A percentile compares a stretch with the other conserved stretches of the same genome.
phyloP scores from a whole-genome alignment of 169 alveolate genomes.

The Plasmodium inui region DNA sequence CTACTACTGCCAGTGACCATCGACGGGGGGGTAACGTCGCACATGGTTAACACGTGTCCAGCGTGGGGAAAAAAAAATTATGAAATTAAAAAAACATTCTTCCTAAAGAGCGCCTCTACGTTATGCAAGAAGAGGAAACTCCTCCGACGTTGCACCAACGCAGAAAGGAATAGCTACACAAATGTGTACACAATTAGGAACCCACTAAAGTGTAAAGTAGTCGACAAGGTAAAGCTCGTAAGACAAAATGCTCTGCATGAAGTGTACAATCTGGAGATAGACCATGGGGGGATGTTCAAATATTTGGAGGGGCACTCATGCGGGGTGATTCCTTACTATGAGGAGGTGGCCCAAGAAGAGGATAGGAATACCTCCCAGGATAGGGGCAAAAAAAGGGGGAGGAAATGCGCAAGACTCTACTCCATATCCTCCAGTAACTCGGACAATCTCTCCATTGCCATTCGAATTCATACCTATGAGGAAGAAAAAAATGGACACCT shows the following conservation, averaged over 20 bases:
- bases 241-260: constrained; percentile 72
- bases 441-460: constrained; percentile 42
- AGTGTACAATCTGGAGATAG: constrained; percentile 79
- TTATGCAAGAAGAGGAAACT: constrained; percentile 9
- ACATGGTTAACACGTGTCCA: not conserved
- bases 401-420: constrained; percentile 32
- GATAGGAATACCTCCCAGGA: not conserved
- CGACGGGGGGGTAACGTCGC: constrained; percentile 1
- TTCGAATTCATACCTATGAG: constrained; percentile 43
- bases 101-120: not conserved
- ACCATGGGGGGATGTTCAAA: constrained; percentile 72
- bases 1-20: not conserved
- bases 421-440: constrained; percentile 56
- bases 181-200: constrained; percentile 74
- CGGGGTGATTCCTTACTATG: constrained; percentile 83
- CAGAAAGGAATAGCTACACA: constrained; percentile 6
- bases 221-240: constrained; percentile 70
- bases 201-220: constrained; percentile 79
- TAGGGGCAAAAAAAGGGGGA: not conserved
- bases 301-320: constrained; percentile 83
- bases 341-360: not conserved
- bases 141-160: not conserved
- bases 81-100: not conserved
- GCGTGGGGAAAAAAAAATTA: not conserved
- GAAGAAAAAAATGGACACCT: not conserved